A percentile compares a stretch with the other conserved stretches of the same genome.
Evolutionary conservation across 371 early-diverging fungal genomes (phyloP).

Genomic region (Thermomucor indicae-seudaticae): DNA sequence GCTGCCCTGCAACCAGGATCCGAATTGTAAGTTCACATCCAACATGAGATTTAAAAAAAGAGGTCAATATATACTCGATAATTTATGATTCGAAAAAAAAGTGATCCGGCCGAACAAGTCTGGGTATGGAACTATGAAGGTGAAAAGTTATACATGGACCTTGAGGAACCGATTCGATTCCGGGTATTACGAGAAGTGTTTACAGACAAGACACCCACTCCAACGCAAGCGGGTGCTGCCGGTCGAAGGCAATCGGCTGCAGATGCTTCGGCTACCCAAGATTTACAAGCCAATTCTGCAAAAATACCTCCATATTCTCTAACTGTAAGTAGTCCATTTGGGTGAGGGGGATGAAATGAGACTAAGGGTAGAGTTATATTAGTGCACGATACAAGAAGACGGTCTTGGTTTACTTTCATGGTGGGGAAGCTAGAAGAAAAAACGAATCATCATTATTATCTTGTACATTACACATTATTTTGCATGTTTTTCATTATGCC

Average conservation of each 20-base stretch:
- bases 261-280: constrained; percentile 38
- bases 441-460: neutral
- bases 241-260: constrained; percentile 40
- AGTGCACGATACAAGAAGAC: constrained; percentile 68
- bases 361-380: constrained; percentile 1
- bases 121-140: constrained; percentile 90
- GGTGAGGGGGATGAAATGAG: neutral
- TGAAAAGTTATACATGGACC: constrained; percentile 79
- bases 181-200: constrained; percentile 74
- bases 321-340: constrained; percentile 36
- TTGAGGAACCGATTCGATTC: constrained; percentile 77
- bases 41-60: neutral
- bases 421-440: constrained; percentile 56
- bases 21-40: constrained; percentile 48
- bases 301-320: constrained; percentile 60
- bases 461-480: neutral
- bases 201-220: constrained; percentile 75
- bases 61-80: neutral
- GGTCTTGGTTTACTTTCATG: constrained; percentile 75
- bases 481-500: neutral
- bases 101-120: constrained; percentile 70
- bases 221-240: constrained; percentile 19
- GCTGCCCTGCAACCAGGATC: constrained; percentile 57
- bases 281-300: constrained; percentile 53
- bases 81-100: constrained; percentile 6